Evolutionary conservation across 768 basidiomycete genomes (phyloP).

Genomic region (Psilocybe tampanensis): DNA sequence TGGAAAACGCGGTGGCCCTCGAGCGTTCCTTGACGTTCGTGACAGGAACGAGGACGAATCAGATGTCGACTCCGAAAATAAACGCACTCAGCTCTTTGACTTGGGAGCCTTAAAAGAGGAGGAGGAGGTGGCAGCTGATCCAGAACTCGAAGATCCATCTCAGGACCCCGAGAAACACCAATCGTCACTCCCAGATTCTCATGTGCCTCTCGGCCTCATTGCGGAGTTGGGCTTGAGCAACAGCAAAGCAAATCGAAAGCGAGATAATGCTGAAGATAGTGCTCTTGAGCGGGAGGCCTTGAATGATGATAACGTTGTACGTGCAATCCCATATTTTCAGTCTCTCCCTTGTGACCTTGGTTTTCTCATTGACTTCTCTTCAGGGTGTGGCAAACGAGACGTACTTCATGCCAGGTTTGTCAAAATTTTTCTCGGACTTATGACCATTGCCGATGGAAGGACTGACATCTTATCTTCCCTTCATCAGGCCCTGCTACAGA

Average conservation of each 20-base stretch:
- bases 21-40: slow-evolving; percentile 49
- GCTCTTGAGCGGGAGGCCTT: slow-evolving; percentile 42
- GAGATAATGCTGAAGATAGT: slow-evolving; percentile 34
- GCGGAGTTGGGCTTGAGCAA: slow-evolving; percentile 71
- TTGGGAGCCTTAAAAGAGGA: slow-evolving; percentile 17
- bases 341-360: background rate
- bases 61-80: slow-evolving; percentile 40
- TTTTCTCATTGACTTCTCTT: slow-evolving; percentile 6
- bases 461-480: background rate
- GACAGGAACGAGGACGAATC: slow-evolving; percentile 41
- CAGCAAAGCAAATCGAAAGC: slow-evolving; percentile 44
- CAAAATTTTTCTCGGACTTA: background rate
- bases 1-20: slow-evolving; percentile 42
- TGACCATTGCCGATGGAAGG: background rate
- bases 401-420: slow-evolving; percentile 77
- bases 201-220: slow-evolving; percentile 76
- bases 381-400: slow-evolving; percentile 82
- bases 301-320: slow-evolving; percentile 68
- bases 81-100: slow-evolving; percentile 19
- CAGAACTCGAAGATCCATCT: slow-evolving; percentile 32
- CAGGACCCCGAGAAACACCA: slow-evolving; percentile 48
- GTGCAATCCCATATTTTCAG: slow-evolving; percentile 22
- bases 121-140: slow-evolving; percentile 26
- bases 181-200: slow-evolving; percentile 62
- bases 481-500: slow-evolving; percentile 68